Evolutionary conservation across 371 early-diverging fungal species (phyloP).

Genomic region (Mortierella sp.): DNA sequence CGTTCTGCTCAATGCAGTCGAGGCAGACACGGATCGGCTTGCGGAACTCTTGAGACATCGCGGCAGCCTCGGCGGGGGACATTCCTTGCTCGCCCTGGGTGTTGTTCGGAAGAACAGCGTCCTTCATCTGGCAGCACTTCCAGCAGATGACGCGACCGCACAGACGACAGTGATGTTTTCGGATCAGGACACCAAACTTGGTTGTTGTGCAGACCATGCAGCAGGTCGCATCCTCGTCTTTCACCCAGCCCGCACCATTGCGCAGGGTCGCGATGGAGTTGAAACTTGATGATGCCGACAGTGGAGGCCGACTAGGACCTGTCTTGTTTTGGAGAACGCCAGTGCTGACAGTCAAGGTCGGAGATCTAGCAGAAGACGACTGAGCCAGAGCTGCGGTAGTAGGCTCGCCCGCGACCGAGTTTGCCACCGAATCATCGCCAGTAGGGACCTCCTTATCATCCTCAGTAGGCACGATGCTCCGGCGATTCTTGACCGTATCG

Average conservation of each 20-base stretch:
- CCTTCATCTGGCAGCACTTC: slow-evolving; percentile 58
- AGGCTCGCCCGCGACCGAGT: neutral
- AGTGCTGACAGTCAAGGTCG: slow-evolving; percentile 1
- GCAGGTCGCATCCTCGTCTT: slow-evolving; percentile 52
- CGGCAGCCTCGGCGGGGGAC: neutral
- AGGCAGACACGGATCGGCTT: slow-evolving; percentile 50
- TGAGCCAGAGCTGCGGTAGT: neutral
- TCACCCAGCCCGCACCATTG: slow-evolving; percentile 49
- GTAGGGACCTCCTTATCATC: neutral
- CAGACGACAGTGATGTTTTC: slow-evolving; percentile 57
- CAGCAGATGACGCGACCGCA: slow-evolving; percentile 58
- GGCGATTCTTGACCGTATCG: slow-evolving; percentile 4
- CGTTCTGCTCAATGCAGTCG: slow-evolving; percentile 53
- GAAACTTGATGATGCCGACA: slow-evolving; percentile 10
- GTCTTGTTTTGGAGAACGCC: neutral
- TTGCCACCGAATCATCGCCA: neutral
- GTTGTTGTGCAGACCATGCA: slow-evolving; percentile 56
- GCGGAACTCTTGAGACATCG: slow-evolving; percentile 14
- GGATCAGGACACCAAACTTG: slow-evolving; percentile 54
- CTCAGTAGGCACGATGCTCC: neutral
- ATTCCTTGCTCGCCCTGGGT: neutral
- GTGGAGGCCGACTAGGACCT: slow-evolving; percentile 6
- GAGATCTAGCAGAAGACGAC: slow-evolving; percentile 4
- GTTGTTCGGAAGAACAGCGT: slow-evolving; percentile 19
- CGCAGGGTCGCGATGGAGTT: slow-evolving; percentile 27